A percentile compares a stretch with the other conserved stretches of the same genome.
phyloP scores from a whole-genome alignment of 495 filamentous ascomycete species.

The Neurospora sp. region DNA sequence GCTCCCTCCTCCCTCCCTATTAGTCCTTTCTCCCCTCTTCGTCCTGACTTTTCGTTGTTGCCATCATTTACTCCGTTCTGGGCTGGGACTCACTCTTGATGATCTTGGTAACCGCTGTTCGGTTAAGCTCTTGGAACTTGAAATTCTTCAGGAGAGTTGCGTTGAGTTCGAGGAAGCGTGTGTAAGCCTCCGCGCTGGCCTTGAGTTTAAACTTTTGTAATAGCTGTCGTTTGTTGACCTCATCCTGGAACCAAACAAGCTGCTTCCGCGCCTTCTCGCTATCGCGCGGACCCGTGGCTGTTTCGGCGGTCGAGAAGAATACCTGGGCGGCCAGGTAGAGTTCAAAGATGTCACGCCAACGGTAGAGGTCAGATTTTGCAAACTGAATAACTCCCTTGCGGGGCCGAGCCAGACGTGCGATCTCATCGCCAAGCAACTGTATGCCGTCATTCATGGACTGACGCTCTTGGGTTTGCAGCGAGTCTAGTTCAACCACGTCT shows the following conservation, averaged over 20 bases:
- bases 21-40: neutral
- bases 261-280: conserved; percentile 42
- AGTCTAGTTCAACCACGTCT: conserved; percentile 50
- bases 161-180: conserved; percentile 55
- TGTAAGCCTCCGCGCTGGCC: conserved; percentile 45
- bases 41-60: neutral
- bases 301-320: conserved; percentile 61
- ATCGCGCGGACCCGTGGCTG: conserved; percentile 45
- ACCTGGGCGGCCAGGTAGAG: conserved; percentile 58
- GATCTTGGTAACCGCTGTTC: conserved; percentile 59
- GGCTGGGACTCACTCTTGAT: conserved; percentile 51
- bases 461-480: conserved; percentile 48
- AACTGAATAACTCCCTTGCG: conserved; percentile 23
- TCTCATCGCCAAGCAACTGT: conserved; percentile 38
- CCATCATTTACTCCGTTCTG: neutral
- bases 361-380: conserved; percentile 52
- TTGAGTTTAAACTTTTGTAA: conserved; percentile 46
- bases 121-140: conserved; percentile 65
- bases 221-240: conserved; percentile 43
- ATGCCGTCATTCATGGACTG: conserved; percentile 44
- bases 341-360: conserved; percentile 65
- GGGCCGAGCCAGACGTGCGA: conserved; percentile 50
- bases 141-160: conserved; percentile 51
- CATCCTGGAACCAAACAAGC: conserved; percentile 47
- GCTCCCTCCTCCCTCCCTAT: neutral